phyloP scores from a whole-genome alignment of 306 rosid species.

The Elaeagnus macrophylla region DNA sequence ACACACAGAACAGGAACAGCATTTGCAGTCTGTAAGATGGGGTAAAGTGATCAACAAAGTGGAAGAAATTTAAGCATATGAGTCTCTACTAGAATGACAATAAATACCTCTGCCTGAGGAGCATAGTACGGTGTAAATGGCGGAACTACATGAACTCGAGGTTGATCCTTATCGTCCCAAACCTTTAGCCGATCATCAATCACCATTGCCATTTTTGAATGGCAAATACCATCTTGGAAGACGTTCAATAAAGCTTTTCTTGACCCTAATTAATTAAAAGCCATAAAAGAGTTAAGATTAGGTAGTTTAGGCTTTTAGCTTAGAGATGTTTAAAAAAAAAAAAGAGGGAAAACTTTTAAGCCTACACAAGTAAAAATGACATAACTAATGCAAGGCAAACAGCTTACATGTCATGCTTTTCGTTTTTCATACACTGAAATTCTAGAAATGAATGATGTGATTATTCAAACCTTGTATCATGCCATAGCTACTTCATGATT shows the following conservation, averaged over 20 bases:
- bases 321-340: neutral
- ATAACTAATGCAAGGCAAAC: no score
- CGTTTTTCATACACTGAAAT: no score
- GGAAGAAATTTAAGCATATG: neutral
- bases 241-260: constrained; percentile 75
- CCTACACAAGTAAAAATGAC: no score
- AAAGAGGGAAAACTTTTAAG: no score
- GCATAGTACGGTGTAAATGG: constrained; percentile 90
- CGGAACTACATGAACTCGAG: constrained; percentile 91
- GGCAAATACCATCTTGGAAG: constrained; percentile 71
- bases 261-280: constrained; percentile 38
- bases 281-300: neutral
- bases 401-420: no score
- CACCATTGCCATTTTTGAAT: constrained; percentile 95
- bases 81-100: constrained; percentile 4
- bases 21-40: constrained; percentile 56
- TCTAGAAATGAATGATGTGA: no score
- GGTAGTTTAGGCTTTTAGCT: neutral
- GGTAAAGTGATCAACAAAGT: constrained; percentile 5
- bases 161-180: constrained; percentile 96
- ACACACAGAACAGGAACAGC: constrained; percentile 86
- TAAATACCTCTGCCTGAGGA: constrained; percentile 88
- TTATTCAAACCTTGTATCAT: no score
- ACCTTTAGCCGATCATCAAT: constrained; percentile 93
- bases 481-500: constrained; percentile 2